Evolutionary conservation across 2,329 filamentous ascomycete genomes (phyloP).

Genomic region (Celoporthe dispersa): DNA sequence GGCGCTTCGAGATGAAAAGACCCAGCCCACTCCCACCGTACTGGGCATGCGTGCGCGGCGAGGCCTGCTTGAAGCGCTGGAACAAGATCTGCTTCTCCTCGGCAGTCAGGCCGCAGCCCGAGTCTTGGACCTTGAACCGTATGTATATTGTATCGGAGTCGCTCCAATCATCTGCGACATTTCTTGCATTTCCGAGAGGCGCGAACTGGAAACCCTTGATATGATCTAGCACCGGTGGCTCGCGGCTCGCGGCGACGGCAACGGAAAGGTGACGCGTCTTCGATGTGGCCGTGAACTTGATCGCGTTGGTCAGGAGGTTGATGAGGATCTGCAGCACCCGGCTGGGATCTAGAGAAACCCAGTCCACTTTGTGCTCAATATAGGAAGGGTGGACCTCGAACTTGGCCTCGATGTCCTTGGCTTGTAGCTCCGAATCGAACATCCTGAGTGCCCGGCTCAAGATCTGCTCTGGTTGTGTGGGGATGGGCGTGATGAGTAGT

Average conservation of each 20-base stretch:
- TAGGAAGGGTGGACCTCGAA: slow-evolving; percentile 54
- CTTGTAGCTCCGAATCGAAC: slow-evolving; percentile 61
- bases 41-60: slow-evolving; percentile 53
- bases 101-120: slow-evolving; percentile 64
- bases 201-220: slow-evolving; percentile 39
- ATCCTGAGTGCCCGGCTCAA: slow-evolving; percentile 60
- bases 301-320: slow-evolving; percentile 64
- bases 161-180: slow-evolving; percentile 39
- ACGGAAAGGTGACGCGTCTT: slow-evolving; percentile 50
- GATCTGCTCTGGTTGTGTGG: slow-evolving; percentile 55
- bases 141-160: slow-evolving; percentile 42
- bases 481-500: slow-evolving; percentile 59
- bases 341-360: slow-evolving; percentile 61
- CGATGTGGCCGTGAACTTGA: slow-evolving; percentile 57
- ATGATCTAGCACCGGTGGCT: slow-evolving; percentile 39
- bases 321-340: slow-evolving; percentile 63
- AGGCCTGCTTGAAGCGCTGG: slow-evolving; percentile 69
- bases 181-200: slow-evolving; percentile 32
- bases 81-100: slow-evolving; percentile 70
- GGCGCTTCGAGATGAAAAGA: slow-evolving; percentile 66
- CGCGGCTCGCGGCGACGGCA: slow-evolving; percentile 51
- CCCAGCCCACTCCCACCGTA: slow-evolving; percentile 68
- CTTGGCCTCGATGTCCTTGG: slow-evolving; percentile 57
- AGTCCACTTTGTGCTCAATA: slow-evolving; percentile 53
- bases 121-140: slow-evolving; percentile 64